These are phyloP conservation scores for Xylaria sp. DNA, from an alignment of 2,329 filamentous ascomycete genomes.

Conservation along the genomic window DNA sequence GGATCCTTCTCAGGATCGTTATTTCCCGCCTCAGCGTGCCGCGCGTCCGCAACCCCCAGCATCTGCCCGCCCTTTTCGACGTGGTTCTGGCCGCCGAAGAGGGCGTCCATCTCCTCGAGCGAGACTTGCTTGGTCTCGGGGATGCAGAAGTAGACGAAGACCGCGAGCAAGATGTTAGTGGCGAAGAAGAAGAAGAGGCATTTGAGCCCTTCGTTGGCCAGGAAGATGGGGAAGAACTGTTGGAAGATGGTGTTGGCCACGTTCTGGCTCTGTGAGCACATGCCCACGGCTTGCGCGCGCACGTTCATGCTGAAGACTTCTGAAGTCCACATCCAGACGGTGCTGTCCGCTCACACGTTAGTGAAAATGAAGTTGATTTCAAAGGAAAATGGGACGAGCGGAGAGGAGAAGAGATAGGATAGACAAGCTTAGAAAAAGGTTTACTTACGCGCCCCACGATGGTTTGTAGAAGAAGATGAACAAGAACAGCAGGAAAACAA, in stretches of 20 bases:
- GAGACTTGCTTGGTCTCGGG: slow-evolving; percentile 63
- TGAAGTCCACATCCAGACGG: slow-evolving; percentile 77
- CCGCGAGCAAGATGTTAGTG: slow-evolving; percentile 60
- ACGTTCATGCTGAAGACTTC: slow-evolving; percentile 79
- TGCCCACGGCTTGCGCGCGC: slow-evolving; percentile 76
- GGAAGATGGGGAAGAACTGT: slow-evolving; percentile 76
- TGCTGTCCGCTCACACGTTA: slow-evolving; percentile 45
- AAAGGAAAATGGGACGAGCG: neutral
- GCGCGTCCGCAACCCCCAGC: slow-evolving; percentile 44
- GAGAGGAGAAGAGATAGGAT: neutral
- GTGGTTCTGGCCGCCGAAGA: slow-evolving; percentile 68
- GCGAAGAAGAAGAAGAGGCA: slow-evolving; percentile 57
- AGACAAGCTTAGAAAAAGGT: neutral
- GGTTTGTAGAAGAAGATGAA: slow-evolving; percentile 74
- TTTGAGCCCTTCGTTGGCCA: slow-evolving; percentile 63
- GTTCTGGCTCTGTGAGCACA: slow-evolving; percentile 71
- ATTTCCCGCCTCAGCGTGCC: slow-evolving; percentile 14
- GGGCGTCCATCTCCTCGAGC: slow-evolving; percentile 66
- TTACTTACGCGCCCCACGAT: slow-evolving; percentile 40
- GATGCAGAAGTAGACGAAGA: slow-evolving; percentile 63
- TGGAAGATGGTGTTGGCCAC: slow-evolving; percentile 75
- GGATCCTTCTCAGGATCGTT: slow-evolving; percentile 32
- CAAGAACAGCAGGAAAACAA: slow-evolving; percentile 74
- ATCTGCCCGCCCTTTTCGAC: slow-evolving; percentile 65
- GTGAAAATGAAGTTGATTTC: neutral